phyloP scores from a whole-genome alignment of 2,329 filamentous ascomycete genomes.

The Paraconiothyrium brasiliense region DNA sequence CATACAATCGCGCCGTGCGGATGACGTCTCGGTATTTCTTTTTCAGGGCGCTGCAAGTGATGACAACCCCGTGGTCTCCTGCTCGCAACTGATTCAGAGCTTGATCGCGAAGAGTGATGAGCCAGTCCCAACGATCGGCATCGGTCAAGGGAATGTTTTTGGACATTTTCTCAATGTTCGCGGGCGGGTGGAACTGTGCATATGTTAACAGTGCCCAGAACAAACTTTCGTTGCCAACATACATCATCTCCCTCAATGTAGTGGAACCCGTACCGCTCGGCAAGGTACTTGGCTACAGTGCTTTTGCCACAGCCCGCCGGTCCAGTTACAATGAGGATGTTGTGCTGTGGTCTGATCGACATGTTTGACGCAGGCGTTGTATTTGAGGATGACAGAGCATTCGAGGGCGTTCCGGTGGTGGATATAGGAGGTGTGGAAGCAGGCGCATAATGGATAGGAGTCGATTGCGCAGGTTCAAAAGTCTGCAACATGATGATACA shows the following conservation, averaged over 20 bases:
- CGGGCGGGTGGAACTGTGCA: slow-evolving; percentile 58
- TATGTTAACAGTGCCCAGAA: slow-evolving; percentile 20
- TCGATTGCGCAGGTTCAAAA: slow-evolving; percentile 38
- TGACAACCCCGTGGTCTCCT: slow-evolving; percentile 72
- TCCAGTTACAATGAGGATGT: slow-evolving; percentile 63
- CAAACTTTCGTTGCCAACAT: slow-evolving; percentile 26
- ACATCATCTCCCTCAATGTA: slow-evolving; percentile 64
- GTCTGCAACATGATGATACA: slow-evolving; percentile 47
- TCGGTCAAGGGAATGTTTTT: slow-evolving; percentile 86
- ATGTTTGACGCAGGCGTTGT: slow-evolving; percentile 30
- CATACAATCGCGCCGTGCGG: slow-evolving; percentile 59
- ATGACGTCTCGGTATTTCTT: slow-evolving; percentile 88
- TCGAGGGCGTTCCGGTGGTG: slow-evolving; percentile 36
- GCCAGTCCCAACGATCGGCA: slow-evolving; percentile 97
- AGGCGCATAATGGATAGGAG: slow-evolving; percentile 41
- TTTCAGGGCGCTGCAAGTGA: slow-evolving; percentile 96
- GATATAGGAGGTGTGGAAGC: slow-evolving; percentile 43
- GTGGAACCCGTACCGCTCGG: slow-evolving; percentile 53
- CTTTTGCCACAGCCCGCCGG: slow-evolving; percentile 65
- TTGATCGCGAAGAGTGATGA: slow-evolving; percentile 63
- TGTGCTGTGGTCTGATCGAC: slow-evolving; percentile 51
- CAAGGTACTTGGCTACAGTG: slow-evolving; percentile 59
- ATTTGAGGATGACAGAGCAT: slow-evolving; percentile 28
- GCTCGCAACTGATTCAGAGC: slow-evolving; percentile 49
- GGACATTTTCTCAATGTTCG: slow-evolving; percentile 82